Conservation (phyloP, 768 basidiomycete species). For the Leucogyrophana mollusca region DNA sequence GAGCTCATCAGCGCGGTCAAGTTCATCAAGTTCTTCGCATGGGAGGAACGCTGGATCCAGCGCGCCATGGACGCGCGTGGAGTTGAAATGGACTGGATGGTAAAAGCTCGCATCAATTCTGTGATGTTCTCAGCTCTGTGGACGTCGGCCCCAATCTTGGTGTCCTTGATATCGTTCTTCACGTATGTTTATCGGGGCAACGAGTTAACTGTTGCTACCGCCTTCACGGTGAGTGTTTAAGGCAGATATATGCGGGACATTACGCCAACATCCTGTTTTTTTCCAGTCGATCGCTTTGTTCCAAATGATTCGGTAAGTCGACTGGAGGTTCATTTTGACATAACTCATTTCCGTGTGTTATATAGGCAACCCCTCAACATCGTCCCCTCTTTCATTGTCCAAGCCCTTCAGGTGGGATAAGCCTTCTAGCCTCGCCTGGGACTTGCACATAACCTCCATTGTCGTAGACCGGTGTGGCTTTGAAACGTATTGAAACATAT, state of each 20-base stretch:
- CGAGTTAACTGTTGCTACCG: conserved; percentile 51
- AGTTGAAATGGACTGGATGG: conserved; percentile 74
- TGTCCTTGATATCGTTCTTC: conserved; percentile 50
- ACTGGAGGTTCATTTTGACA: not conserved
- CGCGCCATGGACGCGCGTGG: conserved; percentile 49
- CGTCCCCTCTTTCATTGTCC: conserved; percentile 73
- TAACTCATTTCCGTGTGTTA: conserved; percentile 1
- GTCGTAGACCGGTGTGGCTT: conserved; percentile 54
- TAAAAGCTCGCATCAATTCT: conserved; percentile 52
- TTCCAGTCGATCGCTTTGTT: conserved; percentile 47
- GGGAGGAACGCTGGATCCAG: conserved; percentile 44
- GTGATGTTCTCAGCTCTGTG: conserved; percentile 47
- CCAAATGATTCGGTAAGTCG: conserved; percentile 45
- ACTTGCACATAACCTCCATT: not conserved
- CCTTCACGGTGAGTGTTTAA: conserved; percentile 45
- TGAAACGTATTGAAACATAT: conserved; percentile 67
- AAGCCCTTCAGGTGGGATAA: conserved; percentile 55
- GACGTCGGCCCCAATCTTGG: conserved; percentile 46
- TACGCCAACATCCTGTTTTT: not conserved
- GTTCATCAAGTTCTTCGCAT: conserved; percentile 44
- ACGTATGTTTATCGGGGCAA: conserved; percentile 43
- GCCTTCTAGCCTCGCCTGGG: not conserved
- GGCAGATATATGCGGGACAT: not conserved
- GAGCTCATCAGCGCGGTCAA: conserved; percentile 42
- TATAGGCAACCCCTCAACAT: conserved; percentile 63